Evolutionary conservation across 768 basidiomycete genomes (phyloP).

Genomic region (Leccinum pellstonianum): DNA sequence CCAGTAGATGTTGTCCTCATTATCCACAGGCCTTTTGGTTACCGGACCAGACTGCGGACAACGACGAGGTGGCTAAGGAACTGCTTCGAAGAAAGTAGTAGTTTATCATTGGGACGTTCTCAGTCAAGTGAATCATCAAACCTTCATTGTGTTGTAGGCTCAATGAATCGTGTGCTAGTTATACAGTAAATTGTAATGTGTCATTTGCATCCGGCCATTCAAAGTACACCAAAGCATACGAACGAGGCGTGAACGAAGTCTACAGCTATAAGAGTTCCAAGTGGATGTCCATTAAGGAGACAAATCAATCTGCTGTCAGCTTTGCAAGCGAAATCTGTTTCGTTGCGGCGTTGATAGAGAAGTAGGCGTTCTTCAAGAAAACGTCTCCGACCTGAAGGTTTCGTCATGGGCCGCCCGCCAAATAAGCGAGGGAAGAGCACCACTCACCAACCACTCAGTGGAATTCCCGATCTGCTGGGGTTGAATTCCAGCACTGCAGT

Average conservation of each 20-base stretch:
- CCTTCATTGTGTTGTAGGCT: background rate
- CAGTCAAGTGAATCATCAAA: background rate
- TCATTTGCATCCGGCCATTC: constrained; percentile 1
- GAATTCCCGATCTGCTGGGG: constrained; percentile 57
- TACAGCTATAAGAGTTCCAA: constrained; percentile 4
- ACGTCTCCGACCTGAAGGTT: constrained; percentile 56
- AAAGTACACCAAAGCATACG: background rate
- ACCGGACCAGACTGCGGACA: constrained; percentile 64
- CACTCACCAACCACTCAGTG: constrained; percentile 66
- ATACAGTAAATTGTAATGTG: background rate
- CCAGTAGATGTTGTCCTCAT: constrained; percentile 8
- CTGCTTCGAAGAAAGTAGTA: constrained; percentile 54
- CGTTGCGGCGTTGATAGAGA: constrained; percentile 57
- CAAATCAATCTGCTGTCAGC: constrained; percentile 35
- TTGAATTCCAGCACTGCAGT: constrained; percentile 71
- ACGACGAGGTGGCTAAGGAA: constrained; percentile 69
- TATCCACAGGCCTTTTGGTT: constrained; percentile 58
- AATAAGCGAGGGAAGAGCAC: background rate
- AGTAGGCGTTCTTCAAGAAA: constrained; percentile 77
- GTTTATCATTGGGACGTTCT: background rate
- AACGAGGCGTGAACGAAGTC: constrained; percentile 6
- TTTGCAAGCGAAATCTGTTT: constrained; percentile 63
- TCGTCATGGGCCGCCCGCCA: background rate
- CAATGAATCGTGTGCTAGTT: background rate
- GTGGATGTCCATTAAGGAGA: background rate